phyloP scores from a whole-genome alignment of 805 yeast genomes.

The Scheffersomyces ergatensis region DNA sequence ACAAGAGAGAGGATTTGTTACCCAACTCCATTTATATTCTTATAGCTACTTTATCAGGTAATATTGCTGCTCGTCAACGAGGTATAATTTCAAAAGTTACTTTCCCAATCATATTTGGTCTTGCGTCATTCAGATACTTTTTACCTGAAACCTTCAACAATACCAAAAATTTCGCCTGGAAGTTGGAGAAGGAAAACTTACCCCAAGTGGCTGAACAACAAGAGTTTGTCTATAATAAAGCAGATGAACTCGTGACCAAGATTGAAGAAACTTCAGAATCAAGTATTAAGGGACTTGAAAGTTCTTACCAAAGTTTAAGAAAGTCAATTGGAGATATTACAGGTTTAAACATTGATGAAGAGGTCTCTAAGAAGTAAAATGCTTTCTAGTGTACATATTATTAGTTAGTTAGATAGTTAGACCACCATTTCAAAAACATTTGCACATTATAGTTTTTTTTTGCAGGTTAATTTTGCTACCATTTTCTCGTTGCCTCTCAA shows the following conservation, averaged over 20 bases:
- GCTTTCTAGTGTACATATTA: too few species aligned
- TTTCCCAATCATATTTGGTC: constrained; percentile 60
- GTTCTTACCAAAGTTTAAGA: constrained; percentile 37
- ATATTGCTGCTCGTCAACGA: constrained; percentile 68
- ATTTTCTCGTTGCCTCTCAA: too few species aligned
- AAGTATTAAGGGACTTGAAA: constrained; percentile 35
- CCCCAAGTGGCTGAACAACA: constrained; percentile 69
- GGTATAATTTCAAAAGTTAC: constrained; percentile 51
- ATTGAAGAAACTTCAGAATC: constrained; percentile 42
- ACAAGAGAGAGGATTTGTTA: constrained; percentile 62
- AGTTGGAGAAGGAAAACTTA: constrained; percentile 54
- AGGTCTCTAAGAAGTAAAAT: constrained; percentile 44
- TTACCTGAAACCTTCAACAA: constrained; percentile 72
- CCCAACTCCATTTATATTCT: constrained; percentile 70
- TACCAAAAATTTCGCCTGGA: constrained; percentile 56
- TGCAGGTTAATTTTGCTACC: too few species aligned
- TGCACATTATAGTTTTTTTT: too few species aligned
- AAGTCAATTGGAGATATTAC: constrained; percentile 51
- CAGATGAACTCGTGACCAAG: constrained; percentile 42
- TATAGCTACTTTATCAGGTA: constrained; percentile 70
- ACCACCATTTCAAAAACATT: too few species aligned
- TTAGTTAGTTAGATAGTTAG: too few species aligned
- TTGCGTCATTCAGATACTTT: constrained; percentile 62
- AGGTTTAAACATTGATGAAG: constrained; percentile 68
- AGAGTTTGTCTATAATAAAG: constrained; percentile 42